These are phyloP conservation scores for Xylariaceae sp. DNA, from an alignment of 2,329 filamentous ascomycete species.

Conservation along the genomic window DNA sequence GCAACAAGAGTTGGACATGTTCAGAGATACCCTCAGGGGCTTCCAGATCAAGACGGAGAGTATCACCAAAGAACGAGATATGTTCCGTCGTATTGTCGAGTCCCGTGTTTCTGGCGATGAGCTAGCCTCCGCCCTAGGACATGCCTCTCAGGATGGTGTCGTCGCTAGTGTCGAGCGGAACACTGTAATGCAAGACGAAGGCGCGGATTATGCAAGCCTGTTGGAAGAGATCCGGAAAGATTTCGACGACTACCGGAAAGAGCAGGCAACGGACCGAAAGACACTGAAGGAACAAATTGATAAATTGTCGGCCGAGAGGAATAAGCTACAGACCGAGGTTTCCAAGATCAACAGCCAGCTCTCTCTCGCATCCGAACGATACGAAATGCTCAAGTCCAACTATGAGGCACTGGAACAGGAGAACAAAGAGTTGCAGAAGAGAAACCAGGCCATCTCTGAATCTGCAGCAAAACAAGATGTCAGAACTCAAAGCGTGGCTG, in stretches of 20 bases:
- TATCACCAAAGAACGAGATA: constrained; percentile 92
- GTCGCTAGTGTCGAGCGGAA: constrained; percentile 56
- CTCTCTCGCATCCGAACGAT: constrained; percentile 73
- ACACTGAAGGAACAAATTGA: constrained; percentile 82
- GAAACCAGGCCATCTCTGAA: constrained; percentile 71
- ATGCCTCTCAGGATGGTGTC: constrained; percentile 59
- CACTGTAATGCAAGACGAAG: constrained; percentile 48
- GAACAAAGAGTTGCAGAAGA: constrained; percentile 80
- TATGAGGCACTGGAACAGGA: constrained; percentile 78
- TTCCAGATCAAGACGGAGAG: constrained; percentile 82
- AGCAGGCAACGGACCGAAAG: constrained; percentile 73
- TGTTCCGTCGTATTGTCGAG: constrained; percentile 92
- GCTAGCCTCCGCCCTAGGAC: constrained; percentile 63
- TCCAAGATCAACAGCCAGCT: constrained; percentile 76
- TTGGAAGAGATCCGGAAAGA: constrained; percentile 84
- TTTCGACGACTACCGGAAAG: constrained; percentile 84
- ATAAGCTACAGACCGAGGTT: constrained; percentile 73
- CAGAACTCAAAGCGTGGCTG: constrained; percentile 82
- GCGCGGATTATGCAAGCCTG: constrained; percentile 64
- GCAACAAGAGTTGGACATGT: constrained; percentile 64
- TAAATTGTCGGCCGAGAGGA: constrained; percentile 75
- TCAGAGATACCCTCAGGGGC: constrained; percentile 79
- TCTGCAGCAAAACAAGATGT: constrained; percentile 85
- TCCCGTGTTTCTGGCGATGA: constrained; percentile 59
- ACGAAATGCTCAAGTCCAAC: constrained; percentile 85